These are phyloP conservation scores for Pontederia crassipes DNA, from an alignment of 176 grass and related monocot genomes.

Conservation along the genomic window DNA sequence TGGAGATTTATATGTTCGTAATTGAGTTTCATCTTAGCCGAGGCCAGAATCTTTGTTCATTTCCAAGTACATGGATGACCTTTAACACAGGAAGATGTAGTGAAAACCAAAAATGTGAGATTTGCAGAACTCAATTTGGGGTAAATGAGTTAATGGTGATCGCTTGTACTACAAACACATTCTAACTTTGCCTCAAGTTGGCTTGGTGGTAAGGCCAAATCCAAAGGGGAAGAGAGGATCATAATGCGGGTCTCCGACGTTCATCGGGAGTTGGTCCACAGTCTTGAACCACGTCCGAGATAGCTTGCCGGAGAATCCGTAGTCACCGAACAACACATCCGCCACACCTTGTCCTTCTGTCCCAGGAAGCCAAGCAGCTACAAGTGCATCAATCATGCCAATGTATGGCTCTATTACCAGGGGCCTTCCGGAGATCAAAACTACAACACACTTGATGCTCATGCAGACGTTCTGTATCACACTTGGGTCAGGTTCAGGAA, in stretches of 20 bases:
- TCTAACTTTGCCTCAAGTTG: constrained; percentile 2
- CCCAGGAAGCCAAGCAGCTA: constrained; percentile 90
- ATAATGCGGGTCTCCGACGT: constrained; percentile 57
- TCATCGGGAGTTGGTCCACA: constrained; percentile 81
- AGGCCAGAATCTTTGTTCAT: no score
- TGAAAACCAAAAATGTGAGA: no score
- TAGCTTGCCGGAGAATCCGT: constrained; percentile 66
- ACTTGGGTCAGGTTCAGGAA: constrained; percentile 56
- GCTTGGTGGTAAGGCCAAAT: constrained; percentile 58
- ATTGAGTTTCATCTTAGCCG: no score
- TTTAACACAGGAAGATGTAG: no score
- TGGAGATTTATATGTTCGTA: no score
- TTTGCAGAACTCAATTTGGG: no score
- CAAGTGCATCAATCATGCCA: constrained; percentile 60
- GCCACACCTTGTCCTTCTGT: constrained; percentile 76
- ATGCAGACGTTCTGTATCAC: constrained; percentile 58
- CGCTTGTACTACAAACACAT: no score
- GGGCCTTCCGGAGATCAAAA: constrained; percentile 72
- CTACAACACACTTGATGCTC: constrained; percentile 49
- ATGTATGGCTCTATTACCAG: constrained; percentile 67
- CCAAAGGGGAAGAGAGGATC: constrained; percentile 80
- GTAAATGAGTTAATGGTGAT: background rate
- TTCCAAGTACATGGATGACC: no score
- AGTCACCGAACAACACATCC: constrained; percentile 78
- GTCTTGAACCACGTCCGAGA: constrained; percentile 65